Percentiles rank a stretch among this genome's conserved stretches.
These are phyloP conservation scores for Exophiala sideris DNA, from an alignment of 2,329 filamentous ascomycete genomes.

Conservation along the genomic window DNA sequence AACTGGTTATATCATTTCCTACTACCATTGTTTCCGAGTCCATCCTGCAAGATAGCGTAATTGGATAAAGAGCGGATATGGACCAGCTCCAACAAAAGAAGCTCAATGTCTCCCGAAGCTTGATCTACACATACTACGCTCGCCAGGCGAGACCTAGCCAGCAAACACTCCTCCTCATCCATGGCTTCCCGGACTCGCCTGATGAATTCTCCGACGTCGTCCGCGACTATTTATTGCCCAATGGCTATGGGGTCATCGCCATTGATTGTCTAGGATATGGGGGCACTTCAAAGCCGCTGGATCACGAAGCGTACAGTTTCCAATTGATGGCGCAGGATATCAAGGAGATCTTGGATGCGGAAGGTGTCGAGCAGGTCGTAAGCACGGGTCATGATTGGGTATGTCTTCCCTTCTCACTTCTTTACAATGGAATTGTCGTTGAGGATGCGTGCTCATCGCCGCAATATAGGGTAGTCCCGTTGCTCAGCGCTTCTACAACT, in stretches of 20 bases:
- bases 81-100: constrained; percentile 14
- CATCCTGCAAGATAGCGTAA: too few species aligned
- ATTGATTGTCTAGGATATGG: constrained; percentile 42
- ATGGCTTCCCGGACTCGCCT: constrained; percentile 51
- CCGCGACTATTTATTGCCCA: constrained; percentile 38
- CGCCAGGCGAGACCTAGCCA: constrained; percentile 21
- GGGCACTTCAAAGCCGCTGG: constrained; percentile 41
- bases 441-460: neutral
- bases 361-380: constrained; percentile 37
- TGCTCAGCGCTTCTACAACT: constrained; percentile 45
- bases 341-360: constrained; percentile 40
- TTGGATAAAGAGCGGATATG: neutral
- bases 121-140: constrained; percentile 43
- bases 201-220: constrained; percentile 42
- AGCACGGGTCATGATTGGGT: constrained; percentile 48
- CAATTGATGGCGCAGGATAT: constrained; percentile 37
- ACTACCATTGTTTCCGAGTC: too few species aligned
- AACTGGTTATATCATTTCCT: too few species aligned
- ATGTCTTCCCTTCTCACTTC: neutral
- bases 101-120: constrained; percentile 14
- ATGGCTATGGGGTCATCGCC: constrained; percentile 40
- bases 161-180: constrained; percentile 41
- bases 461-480: constrained; percentile 39
- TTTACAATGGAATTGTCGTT: neutral
- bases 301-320: constrained; percentile 37